Evolutionary conservation across 1,139 yeast genomes (phyloP).

Genomic region (Kluyveromyces marxianus): DNA sequence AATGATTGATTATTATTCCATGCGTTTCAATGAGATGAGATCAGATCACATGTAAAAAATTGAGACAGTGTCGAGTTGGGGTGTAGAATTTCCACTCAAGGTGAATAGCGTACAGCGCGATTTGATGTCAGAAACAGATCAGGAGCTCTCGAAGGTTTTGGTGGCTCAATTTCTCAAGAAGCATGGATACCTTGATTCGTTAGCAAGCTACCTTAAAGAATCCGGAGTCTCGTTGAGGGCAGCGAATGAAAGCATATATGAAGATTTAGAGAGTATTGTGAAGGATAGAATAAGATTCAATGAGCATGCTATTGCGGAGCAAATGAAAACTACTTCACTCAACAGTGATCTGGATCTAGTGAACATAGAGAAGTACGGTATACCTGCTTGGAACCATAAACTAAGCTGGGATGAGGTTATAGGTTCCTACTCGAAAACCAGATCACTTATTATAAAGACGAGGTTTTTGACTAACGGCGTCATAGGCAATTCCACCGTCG

Average conservation of each 20-base stretch:
- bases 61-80: no score
- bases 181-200: constrained; percentile 40
- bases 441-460: constrained; percentile 11
- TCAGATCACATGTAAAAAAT: not conserved
- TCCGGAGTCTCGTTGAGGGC: constrained; percentile 32
- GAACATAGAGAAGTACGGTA: not conserved
- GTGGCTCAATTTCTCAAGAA: constrained; percentile 50
- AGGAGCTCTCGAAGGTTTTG: constrained; percentile 30
- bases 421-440: not conserved
- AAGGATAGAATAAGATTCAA: constrained; percentile 42
- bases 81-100: not conserved
- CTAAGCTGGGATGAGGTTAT: constrained; percentile 5
- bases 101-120: not conserved
- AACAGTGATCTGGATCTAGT: constrained; percentile 11
- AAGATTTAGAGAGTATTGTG: constrained; percentile 44
- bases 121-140: not conserved
- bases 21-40: not conserved
- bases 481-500: constrained; percentile 16
- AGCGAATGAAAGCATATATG: constrained; percentile 27
- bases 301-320: constrained; percentile 14
- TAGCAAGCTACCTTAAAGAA: constrained; percentile 43
- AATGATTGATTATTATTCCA: no score
- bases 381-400: constrained; percentile 17
- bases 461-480: constrained; percentile 9
- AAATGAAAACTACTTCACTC: constrained; percentile 12